phyloP scores from a whole-genome alignment of 805 yeast species.

The Suhomyces canberraensis region DNA sequence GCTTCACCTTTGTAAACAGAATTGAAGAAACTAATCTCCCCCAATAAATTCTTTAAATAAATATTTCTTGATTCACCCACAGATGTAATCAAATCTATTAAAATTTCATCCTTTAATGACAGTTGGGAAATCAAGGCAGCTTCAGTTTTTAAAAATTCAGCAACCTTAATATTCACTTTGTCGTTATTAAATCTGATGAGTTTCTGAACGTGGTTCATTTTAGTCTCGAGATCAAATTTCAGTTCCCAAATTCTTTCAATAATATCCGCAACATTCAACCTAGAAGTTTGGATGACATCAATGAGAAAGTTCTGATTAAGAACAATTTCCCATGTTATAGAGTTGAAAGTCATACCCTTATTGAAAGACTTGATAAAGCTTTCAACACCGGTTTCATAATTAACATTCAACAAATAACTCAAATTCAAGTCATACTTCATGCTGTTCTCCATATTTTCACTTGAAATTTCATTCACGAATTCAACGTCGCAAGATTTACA shows the following conservation, averaged over 20 bases:
- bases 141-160: slow-evolving; percentile 14
- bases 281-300: slow-evolving; percentile 16
- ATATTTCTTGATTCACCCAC: slow-evolving; percentile 15
- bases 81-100: slow-evolving; percentile 6
- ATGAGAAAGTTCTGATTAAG: slow-evolving; percentile 26
- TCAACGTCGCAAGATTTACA: slow-evolving; percentile 6
- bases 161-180: slow-evolving; percentile 21
- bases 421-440: slow-evolving; percentile 22
- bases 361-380: slow-evolving; percentile 26
- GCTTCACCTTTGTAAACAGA: slow-evolving; percentile 10
- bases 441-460: slow-evolving; percentile 1
- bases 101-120: slow-evolving; percentile 5
- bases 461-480: neutral
- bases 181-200: slow-evolving; percentile 23
- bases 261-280: slow-evolving; percentile 17
- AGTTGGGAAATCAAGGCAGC: neutral
- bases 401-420: slow-evolving; percentile 24
- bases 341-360: slow-evolving; percentile 30
- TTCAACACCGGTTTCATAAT: slow-evolving; percentile 22
- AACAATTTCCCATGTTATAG: slow-evolving; percentile 30
- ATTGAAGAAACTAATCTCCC: slow-evolving; percentile 8
- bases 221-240: slow-evolving; percentile 10
- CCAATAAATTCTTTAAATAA: slow-evolving; percentile 16
- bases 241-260: slow-evolving; percentile 21
- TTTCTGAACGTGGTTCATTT: slow-evolving; percentile 9